Evolutionary conservation across 805 yeast genomes (phyloP).

Genomic region (Priceomyces fermenticarens): DNA sequence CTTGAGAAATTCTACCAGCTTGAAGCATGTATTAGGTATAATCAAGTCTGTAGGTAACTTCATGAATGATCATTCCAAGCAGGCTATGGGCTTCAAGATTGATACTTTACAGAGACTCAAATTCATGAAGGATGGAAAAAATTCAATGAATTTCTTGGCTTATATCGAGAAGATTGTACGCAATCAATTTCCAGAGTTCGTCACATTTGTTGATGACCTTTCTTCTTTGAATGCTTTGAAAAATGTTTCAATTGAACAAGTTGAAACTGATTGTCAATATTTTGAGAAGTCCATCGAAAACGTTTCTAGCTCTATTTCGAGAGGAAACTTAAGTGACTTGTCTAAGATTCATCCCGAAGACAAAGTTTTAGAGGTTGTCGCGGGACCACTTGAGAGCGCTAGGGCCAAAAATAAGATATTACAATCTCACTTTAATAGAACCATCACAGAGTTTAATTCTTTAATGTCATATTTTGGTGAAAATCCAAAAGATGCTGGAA

Average conservation of each 20-base stretch:
- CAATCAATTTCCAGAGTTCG: slow-evolving; percentile 75
- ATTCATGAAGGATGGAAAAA: slow-evolving; percentile 85
- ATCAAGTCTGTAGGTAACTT: slow-evolving; percentile 91
- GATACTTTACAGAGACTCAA: slow-evolving; percentile 86
- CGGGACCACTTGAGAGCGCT: slow-evolving; percentile 73
- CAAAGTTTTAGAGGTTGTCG: slow-evolving; percentile 56
- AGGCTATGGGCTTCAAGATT: slow-evolving; percentile 88
- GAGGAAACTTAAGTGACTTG: slow-evolving; percentile 84
- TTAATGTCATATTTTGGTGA: slow-evolving; percentile 91
- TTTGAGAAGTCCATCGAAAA: slow-evolving; percentile 61
- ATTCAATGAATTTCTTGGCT: slow-evolving; percentile 85
- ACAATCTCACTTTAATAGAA: slow-evolving; percentile 58
- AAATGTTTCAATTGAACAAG: slow-evolving; percentile 78
- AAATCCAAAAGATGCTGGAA: slow-evolving; percentile 64
- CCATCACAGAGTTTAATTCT: slow-evolving; percentile 62
- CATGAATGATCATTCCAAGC: slow-evolving; percentile 91
- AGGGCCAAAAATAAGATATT: slow-evolving; percentile 64
- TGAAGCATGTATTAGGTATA: slow-evolving; percentile 74
- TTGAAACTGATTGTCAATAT: slow-evolving; percentile 67
- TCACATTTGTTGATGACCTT: slow-evolving; percentile 72
- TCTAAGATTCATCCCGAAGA: slow-evolving; percentile 81
- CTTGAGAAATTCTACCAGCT: slow-evolving; percentile 60
- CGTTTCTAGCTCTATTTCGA: slow-evolving; percentile 68
- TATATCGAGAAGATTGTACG: slow-evolving; percentile 90
- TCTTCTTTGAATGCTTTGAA: slow-evolving; percentile 56